Conservation (phyloP, 208 protist species). For the Phytomonas francai region DNA sequence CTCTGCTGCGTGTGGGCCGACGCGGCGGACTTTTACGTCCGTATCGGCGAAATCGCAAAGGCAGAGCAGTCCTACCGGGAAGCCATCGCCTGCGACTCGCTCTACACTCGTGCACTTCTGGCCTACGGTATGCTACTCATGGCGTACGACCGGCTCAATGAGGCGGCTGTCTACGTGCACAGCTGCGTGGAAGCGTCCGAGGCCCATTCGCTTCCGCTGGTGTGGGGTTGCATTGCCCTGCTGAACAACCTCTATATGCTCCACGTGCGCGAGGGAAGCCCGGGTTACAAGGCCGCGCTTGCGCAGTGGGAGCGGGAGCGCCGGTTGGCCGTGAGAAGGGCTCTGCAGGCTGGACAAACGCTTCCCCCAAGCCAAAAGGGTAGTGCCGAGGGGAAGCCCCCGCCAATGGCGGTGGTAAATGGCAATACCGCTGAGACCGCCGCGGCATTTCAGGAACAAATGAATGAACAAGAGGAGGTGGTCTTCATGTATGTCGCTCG, state of each 20-base stretch:
- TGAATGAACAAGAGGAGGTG: slow-evolving; percentile 15
- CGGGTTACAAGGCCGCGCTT: slow-evolving; percentile 24
- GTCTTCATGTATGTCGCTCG: slow-evolving; percentile 35
- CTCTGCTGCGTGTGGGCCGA: slow-evolving; percentile 57
- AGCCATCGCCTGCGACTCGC: slow-evolving; percentile 62
- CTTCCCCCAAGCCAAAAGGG: background rate
- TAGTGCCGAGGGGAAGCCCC: background rate
- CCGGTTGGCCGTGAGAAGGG: slow-evolving; percentile 39
- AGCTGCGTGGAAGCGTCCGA: slow-evolving; percentile 50
- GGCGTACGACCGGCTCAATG: slow-evolving; percentile 58
- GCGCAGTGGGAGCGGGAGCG: slow-evolving; percentile 54
- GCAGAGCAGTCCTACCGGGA: slow-evolving; percentile 89
- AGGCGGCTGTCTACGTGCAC: slow-evolving; percentile 87
- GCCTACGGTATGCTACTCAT: slow-evolving; percentile 80
- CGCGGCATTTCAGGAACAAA: background rate
- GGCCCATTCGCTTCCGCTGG: slow-evolving; percentile 21
- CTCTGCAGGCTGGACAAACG: slow-evolving; percentile 17
- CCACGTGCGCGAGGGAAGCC: slow-evolving; percentile 32
- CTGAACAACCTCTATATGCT: slow-evolving; percentile 56
- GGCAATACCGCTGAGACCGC: background rate
- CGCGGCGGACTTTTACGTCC: slow-evolving; percentile 69
- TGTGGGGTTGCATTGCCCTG: slow-evolving; percentile 63
- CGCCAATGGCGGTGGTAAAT: background rate
- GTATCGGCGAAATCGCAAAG: slow-evolving; percentile 57
- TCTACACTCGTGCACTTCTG: slow-evolving; percentile 44